These are phyloP conservation scores for Nissolia schottii DNA, from an alignment of 306 rosid genomes.

Conservation along the genomic window DNA sequence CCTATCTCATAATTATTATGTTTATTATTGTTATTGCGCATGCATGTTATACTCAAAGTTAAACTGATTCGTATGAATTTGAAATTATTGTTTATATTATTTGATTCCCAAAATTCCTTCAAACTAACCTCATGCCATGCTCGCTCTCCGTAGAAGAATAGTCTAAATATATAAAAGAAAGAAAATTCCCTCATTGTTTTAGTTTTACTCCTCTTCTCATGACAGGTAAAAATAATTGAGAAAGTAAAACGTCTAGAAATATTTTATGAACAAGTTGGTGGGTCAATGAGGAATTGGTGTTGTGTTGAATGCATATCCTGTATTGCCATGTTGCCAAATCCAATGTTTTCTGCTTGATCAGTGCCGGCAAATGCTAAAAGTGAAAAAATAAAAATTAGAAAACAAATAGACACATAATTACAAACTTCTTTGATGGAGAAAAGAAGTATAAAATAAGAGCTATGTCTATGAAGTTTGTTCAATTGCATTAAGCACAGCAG, in stretches of 20 bases:
- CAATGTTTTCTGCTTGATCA: background rate
- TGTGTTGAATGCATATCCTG: background rate
- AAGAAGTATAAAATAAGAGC: background rate
- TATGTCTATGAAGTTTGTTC: background rate
- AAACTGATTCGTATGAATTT: no score
- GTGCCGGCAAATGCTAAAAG: background rate
- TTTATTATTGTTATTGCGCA: no score
- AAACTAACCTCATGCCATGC: no score
- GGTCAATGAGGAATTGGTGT: slow-evolving; percentile 12
- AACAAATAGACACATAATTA: background rate
- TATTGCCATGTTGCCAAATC: slow-evolving; percentile 9
- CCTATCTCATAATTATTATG: no score
- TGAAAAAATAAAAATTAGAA: no score
- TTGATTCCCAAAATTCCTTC: no score
- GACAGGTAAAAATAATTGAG: background rate
- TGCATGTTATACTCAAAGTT: no score
- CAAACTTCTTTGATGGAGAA: background rate
- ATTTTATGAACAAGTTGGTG: background rate
- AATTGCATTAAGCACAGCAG: background rate
- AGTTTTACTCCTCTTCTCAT: no score
- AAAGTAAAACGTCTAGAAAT: background rate
- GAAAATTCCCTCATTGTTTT: no score
- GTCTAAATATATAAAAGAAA: no score
- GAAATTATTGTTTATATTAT: no score
- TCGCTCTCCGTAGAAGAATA: no score